These are phyloP conservation scores for Picea engelmannii DNA, from an alignment of 83 land plant genomes.

Conservation along the genomic window DNA sequence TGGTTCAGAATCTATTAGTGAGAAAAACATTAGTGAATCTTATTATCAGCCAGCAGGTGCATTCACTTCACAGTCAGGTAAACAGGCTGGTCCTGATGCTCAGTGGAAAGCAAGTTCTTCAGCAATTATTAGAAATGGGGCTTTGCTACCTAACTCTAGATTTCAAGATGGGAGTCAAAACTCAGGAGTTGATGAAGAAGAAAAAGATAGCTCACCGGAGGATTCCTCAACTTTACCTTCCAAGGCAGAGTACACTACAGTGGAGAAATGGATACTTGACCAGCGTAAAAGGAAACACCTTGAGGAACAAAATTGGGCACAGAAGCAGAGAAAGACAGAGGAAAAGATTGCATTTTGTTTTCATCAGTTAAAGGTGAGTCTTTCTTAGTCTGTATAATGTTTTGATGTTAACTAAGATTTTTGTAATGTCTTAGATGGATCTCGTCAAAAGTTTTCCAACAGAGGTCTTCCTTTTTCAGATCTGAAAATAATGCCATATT, in stretches of 20 bases:
- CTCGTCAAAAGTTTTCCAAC: not conserved
- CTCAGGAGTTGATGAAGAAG: slow-evolving; percentile 35
- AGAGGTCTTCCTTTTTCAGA: not conserved
- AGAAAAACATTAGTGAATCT: not conserved
- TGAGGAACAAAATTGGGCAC: slow-evolving; percentile 66
- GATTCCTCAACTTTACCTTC: slow-evolving; percentile 38
- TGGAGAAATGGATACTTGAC: slow-evolving; percentile 86
- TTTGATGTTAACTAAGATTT: not conserved
- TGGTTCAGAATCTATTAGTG: slow-evolving; percentile 12
- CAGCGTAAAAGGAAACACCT: slow-evolving; percentile 64
- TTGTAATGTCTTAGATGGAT: too few species aligned
- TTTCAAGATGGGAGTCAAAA: slow-evolving; percentile 11
- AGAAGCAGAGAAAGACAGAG: slow-evolving; percentile 81
- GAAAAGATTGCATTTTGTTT: slow-evolving; percentile 62
- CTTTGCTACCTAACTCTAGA: not conserved
- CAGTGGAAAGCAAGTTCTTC: slow-evolving; percentile 12
- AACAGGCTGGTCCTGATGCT: slow-evolving; percentile 12
- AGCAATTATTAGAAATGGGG: not conserved
- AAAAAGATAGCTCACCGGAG: slow-evolving; percentile 28
- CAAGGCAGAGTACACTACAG: slow-evolving; percentile 74
- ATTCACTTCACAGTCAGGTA: not conserved
- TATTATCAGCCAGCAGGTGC: not conserved
- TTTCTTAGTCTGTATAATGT: slow-evolving; percentile 3
- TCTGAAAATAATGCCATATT: not conserved
- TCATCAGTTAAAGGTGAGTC: slow-evolving; percentile 73